Conservation (phyloP, 352 stramenopile genomes). For the Phytophthora hybrid region DNA sequence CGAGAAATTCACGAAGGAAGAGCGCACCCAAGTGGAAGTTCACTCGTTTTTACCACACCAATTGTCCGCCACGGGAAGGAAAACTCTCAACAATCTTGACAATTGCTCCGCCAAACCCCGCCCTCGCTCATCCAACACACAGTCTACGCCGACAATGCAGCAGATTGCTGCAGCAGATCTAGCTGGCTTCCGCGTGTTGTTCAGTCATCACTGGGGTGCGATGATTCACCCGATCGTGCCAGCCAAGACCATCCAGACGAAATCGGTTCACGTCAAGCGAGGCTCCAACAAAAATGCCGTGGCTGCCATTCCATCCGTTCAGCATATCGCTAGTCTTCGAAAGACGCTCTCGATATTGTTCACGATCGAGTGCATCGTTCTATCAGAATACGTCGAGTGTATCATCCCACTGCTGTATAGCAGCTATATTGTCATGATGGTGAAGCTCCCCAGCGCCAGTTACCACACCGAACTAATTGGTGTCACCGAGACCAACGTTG, state of each 20-base stretch:
- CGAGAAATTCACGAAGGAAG: conserved; percentile 26
- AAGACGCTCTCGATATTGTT: conserved; percentile 32
- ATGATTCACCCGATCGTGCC: conserved; percentile 4
- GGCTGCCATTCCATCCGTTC: conserved; percentile 13
- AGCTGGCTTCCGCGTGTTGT: conserved; percentile 1
- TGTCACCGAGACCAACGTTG: conserved; percentile 16
- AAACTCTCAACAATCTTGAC: conserved; percentile 13
- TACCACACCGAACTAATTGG: conserved; percentile 45
- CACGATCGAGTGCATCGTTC: conserved; percentile 47
- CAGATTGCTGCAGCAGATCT: background rate
- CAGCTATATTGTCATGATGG: conserved; percentile 36
- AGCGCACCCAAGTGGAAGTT: conserved; percentile 18
- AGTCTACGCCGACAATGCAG: conserved; percentile 29
- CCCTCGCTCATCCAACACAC: conserved; percentile 16
- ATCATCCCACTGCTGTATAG: conserved; percentile 50
- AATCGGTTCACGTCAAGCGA: background rate
- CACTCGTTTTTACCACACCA: conserved; percentile 18
- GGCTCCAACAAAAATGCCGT: background rate
- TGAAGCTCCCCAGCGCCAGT: conserved; percentile 32
- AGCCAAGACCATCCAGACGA: background rate
- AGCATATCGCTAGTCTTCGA: conserved; percentile 24
- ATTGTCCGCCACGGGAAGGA: background rate
- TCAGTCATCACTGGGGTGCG: conserved; percentile 12
- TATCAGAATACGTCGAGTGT: conserved; percentile 52
- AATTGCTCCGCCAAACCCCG: background rate